These are phyloP conservation scores for Lachnellula hyalina DNA, from an alignment of 2,329 filamentous ascomycete species.

Conservation along the genomic window DNA sequence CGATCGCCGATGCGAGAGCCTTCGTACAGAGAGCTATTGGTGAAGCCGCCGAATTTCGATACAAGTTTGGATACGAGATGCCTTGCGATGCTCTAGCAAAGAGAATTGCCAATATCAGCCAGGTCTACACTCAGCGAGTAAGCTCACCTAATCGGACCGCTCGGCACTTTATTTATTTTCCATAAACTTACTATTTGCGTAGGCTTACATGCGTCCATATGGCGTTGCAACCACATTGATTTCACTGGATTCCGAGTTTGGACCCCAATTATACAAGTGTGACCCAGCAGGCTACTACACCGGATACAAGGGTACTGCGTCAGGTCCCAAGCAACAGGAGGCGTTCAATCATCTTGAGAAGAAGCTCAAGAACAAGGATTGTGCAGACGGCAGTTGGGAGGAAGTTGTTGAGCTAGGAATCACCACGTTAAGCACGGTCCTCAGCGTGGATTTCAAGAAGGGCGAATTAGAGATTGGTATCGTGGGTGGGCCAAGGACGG, in stretches of 20 bases:
- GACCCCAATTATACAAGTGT: conserved; percentile 96
- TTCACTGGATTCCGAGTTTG: conserved; percentile 85
- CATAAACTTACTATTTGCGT: conserved; percentile 18
- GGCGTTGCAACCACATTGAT: conserved; percentile 94
- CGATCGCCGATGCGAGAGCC: conserved; percentile 93
- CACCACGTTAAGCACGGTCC: conserved; percentile 86
- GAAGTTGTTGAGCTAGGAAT: conserved; percentile 97
- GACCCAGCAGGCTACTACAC: conserved; percentile 97
- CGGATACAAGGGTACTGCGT: conserved; percentile 96
- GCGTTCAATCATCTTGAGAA: conserved; percentile 98
- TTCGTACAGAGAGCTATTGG: conserved; percentile 89
- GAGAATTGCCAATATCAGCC: conserved; percentile 96
- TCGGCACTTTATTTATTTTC: conserved; percentile 29
- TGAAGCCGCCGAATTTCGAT: conserved; percentile 95
- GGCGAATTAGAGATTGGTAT: conserved; percentile 97
- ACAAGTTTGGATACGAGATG: conserved; percentile 99
- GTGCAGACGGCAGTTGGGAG: conserved; percentile 87
- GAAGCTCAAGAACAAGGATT: conserved; percentile 99
- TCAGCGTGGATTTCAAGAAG: conserved; percentile 99
- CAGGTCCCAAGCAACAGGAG: conserved; percentile 97
- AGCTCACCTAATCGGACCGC: conserved; percentile 31
- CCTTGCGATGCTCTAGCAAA: conserved; percentile 95
- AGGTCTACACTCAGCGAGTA: conserved; percentile 97
- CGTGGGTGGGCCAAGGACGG: conserved; percentile 77
- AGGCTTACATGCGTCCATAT: conserved; percentile 97